Evolutionary conservation across 345 rosid species (phyloP), one percentile per base, ranked within the genome.

Genomic region (Stellera chamaejasme): DNA sequence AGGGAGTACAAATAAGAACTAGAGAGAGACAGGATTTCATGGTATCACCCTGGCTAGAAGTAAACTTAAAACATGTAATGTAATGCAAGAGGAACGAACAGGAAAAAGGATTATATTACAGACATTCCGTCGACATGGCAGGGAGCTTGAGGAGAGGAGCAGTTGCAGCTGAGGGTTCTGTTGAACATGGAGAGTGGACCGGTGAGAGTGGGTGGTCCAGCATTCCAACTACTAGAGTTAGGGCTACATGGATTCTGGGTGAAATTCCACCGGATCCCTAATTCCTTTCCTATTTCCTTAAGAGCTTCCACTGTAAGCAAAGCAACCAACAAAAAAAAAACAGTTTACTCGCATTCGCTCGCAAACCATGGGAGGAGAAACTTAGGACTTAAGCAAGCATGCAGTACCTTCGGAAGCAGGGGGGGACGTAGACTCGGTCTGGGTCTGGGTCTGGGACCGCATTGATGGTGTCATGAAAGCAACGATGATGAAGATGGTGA

Each of bases 171-270:
- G 56, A 73, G 41, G 28, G 62, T 55, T 10, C 58, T 65, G 43
- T 65, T 61, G 27, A 13, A 26, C 2, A 43, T 11, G 5, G 65
- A 48, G n/a, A 5, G 14, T 1, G 15, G 13, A 12, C 10, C 39
- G 39, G 41, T 23, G 41, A 23, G 55, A 9, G 54, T 45, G 10
- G 48, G 64, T 4, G 64, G 11, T 26, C 58, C 49, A 11, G 64
- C 45, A 26, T 50, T 50, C 96, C 88, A 82, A 10, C 80, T 32
- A 32, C 39, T 77, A 8, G 64, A 55, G 45, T 52, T 5, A 9
- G 47, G 42, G 67, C 71, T 69, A 66, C 67, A 69, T 25, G 74
- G 74, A 54, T 88, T 62, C 53, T 53, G 58, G 10, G 3, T 53
- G 58, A 53, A 62, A 48, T 62, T 53, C 58, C 66, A 62, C 12